Evolutionary conservation across 495 filamentous ascomycete genomes (phyloP).

Genomic region (Tetracladium marchalianum): DNA sequence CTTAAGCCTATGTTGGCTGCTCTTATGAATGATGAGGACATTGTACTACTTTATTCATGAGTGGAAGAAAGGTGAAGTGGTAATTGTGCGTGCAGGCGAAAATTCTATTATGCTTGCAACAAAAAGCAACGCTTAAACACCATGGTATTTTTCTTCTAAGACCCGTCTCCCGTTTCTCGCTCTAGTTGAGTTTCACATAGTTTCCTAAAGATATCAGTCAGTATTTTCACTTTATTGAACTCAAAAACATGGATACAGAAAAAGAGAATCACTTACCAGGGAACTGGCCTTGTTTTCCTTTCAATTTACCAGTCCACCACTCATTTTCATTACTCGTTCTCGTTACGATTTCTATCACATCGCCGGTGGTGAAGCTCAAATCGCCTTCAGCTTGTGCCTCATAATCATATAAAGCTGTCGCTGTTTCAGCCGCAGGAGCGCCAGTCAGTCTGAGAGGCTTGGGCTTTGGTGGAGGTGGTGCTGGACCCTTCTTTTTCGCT

Average conservation of each 20-base stretch:
- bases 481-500: slow-evolving; percentile 69
- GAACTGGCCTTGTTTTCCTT: slow-evolving; percentile 81
- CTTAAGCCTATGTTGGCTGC: too few species aligned
- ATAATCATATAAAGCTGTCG: slow-evolving; percentile 85
- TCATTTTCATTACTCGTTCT: slow-evolving; percentile 84
- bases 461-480: slow-evolving; percentile 84
- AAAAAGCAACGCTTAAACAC: background rate
- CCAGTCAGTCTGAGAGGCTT: slow-evolving; percentile 70
- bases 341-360: slow-evolving; percentile 79
- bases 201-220: slow-evolving; percentile 26
- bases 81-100: too few species aligned
- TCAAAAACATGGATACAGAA: background rate
- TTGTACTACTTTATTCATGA: too few species aligned
- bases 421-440: slow-evolving; percentile 58
- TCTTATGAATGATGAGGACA: too few species aligned
- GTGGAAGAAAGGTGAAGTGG: too few species aligned
- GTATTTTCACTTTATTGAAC: background rate
- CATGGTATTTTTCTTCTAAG: slow-evolving; percentile 1
- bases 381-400: slow-evolving; percentile 93
- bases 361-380: slow-evolving; percentile 81
- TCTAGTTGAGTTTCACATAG: slow-evolving; percentile 27
- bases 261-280: slow-evolving; percentile 55
- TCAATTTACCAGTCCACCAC: slow-evolving; percentile 84
- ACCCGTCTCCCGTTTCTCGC: too few species aligned
- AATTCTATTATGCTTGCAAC: background rate